These are phyloP conservation scores for Phoma sp. DNA, from an alignment of 2,329 filamentous ascomycete genomes.

Conservation along the genomic window DNA sequence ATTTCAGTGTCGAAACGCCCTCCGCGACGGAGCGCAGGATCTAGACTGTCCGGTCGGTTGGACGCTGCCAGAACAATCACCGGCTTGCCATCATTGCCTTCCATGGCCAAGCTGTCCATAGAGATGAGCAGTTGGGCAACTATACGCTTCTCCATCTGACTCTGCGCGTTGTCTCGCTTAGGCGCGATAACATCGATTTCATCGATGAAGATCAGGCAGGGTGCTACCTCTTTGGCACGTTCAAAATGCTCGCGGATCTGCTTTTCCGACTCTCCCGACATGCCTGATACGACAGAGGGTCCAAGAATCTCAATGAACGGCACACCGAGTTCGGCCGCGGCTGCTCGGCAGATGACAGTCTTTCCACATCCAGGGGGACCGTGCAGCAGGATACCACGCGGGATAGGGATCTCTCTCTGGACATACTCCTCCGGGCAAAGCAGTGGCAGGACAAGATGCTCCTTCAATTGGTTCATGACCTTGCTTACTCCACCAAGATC, in stretches of 20 bases:
- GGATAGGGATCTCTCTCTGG: conserved; percentile 70
- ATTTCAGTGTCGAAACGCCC: conserved; percentile 84
- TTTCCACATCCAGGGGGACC: conserved; percentile 87
- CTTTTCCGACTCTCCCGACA: conserved; percentile 89
- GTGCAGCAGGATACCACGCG: conserved; percentile 78
- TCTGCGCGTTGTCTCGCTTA: conserved; percentile 81
- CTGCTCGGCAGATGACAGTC: conserved; percentile 81
- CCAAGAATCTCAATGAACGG: conserved; percentile 84
- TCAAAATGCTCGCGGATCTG: conserved; percentile 86
- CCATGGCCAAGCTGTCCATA: conserved; percentile 78
- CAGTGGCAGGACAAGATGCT: conserved; percentile 76
- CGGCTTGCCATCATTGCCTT: conserved; percentile 74
- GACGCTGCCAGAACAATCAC: conserved; percentile 93
- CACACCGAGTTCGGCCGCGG: conserved; percentile 76
- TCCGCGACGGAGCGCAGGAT: conserved; percentile 75
- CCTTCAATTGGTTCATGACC: conserved; percentile 71
- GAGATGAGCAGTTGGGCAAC: conserved; percentile 83
- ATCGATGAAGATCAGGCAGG: conserved; percentile 89
- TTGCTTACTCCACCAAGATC: conserved; percentile 80
- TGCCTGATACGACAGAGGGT: conserved; percentile 81
- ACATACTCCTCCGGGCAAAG: conserved; percentile 70
- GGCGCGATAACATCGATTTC: conserved; percentile 91
- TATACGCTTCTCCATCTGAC: conserved; percentile 89
- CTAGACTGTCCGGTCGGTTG: conserved; percentile 84
- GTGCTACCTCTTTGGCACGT: conserved; percentile 82